Base-by-base conservation (phyloP, 805 yeast species). In the Suhomyces sp. region DNA sequence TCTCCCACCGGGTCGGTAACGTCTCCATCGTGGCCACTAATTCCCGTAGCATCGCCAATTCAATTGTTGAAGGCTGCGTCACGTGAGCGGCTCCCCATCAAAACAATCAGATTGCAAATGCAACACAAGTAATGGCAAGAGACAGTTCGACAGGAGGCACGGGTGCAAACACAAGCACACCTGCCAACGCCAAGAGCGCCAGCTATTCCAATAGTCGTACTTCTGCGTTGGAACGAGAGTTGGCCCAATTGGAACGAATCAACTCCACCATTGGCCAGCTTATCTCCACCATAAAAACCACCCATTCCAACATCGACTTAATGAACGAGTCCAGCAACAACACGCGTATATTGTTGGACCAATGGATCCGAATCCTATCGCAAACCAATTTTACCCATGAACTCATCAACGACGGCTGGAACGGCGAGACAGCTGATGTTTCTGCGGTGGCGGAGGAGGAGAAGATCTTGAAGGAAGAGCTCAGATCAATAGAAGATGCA, bases 1-100 rank as follows among this genome's bases (percentile, higher is more conserved):
- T 83, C 63, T 89, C 96, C 90, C 93, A 90, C 53, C 96, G 69
- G 5, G 88, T 80, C n/a, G 93, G 91, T n/a, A 82, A 73, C 29
- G 58, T 60, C 26, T 59, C 63, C 57, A 55, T 60, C 15, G 44
- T 17, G 42, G 24, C 13, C 24, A 8, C 22, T 17, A 15, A 15
- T 8, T 4, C 17, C n/a, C 9, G 22, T 36, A 3, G 23, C n/a
- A 36, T 36, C 41, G 41, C 23, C 41, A 8, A 8, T 7, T 15
- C 2, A 6, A 8, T 26, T 26, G 29, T 26, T 15, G 5, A 15
- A 17, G 42, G 24, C 7, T 7, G 9, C 5, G n/a, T 38, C 42
- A 38, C 42, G 42, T 19, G 36, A 17, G 24, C 5, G 42, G 3
- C 6, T 12, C n/a, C 24, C 24, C 24, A 19, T 38, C 42, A 38